Evolutionary conservation across 2,329 filamentous ascomycete genomes (phyloP).

Genomic region (Hypoxylon sp.): DNA sequence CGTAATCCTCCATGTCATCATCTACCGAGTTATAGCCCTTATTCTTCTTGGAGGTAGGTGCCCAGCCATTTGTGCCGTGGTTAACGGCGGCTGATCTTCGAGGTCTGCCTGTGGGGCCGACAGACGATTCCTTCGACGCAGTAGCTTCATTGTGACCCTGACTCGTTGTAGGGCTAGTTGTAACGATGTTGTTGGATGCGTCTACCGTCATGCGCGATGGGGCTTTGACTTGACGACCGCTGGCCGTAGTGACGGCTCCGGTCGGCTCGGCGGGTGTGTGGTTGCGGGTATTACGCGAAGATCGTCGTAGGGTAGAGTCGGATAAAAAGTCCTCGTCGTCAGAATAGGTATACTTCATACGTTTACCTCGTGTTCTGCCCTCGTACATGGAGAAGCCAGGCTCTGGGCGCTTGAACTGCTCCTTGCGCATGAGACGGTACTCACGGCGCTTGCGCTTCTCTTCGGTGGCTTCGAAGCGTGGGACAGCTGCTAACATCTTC

Average conservation of each 20-base stretch:
- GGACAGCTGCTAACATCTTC: conserved; percentile 83
- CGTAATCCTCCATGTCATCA: conserved; percentile 65
- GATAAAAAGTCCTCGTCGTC: conserved; percentile 83
- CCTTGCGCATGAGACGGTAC: conserved; percentile 87
- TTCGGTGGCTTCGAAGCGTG: conserved; percentile 92
- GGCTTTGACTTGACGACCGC: conserved; percentile 86
- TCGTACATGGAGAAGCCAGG: conserved; percentile 95
- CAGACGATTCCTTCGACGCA: conserved; percentile 58
- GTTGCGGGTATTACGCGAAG: conserved; percentile 80
- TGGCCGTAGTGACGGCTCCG: conserved; percentile 79
- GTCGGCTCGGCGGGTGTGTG: conserved; percentile 79
- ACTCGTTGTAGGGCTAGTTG: conserved; percentile 57
- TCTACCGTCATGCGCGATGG: conserved; percentile 77
- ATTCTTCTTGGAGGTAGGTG: conserved; percentile 56
- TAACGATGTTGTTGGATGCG: conserved; percentile 62
- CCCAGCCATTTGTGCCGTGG: conserved; percentile 67
- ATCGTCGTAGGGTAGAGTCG: conserved; percentile 77
- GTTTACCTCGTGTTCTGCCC: conserved; percentile 94
- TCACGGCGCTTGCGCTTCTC: conserved; percentile 96
- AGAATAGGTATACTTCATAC: conserved; percentile 95
- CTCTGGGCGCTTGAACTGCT: conserved; percentile 88
- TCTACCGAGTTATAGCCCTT: conserved; percentile 69
- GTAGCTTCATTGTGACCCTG: conserved; percentile 49
- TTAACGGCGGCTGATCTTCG: conserved; percentile 66
- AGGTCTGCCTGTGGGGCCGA: conserved; percentile 65